A percentile compares a stretch with the other conserved stretches of the same genome.
Evolutionary conservation across 2,329 filamentous ascomycete genomes (phyloP).

Genomic region (Trichoderma simmonsii): DNA sequence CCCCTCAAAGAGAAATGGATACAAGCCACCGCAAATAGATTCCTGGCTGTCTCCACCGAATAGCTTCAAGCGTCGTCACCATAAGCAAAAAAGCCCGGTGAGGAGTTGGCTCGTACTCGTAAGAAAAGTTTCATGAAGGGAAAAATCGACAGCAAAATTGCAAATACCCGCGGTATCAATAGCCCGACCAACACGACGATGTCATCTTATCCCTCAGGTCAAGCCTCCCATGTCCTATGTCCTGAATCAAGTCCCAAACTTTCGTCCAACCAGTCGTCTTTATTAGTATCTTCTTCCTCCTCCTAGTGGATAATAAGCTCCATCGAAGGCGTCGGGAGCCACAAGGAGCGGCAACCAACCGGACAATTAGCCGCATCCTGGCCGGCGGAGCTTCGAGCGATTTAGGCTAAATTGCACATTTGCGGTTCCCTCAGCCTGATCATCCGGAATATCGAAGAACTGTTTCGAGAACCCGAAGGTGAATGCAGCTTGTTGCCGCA

Average conservation of each 20-base stretch:
- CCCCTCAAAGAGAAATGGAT: not conserved
- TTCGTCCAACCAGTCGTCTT: not conserved
- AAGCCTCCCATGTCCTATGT: not conserved
- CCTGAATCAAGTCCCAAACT: slow-evolving; percentile 10
- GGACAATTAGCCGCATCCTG: slow-evolving; percentile 18
- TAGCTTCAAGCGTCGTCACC: not conserved
- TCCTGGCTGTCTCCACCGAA: slow-evolving; percentile 1
- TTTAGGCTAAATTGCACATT: slow-evolving; percentile 13
- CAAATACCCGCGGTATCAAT: slow-evolving; percentile 3
- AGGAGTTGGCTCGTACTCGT: not conserved
- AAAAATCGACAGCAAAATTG: not conserved
- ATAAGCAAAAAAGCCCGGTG: not conserved
- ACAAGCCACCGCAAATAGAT: slow-evolving; percentile 8
- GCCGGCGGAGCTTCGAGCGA: not conserved
- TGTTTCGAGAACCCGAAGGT: not conserved
- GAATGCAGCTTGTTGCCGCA: not conserved
- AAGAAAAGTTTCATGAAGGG: not conserved
- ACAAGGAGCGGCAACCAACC: slow-evolving; percentile 12
- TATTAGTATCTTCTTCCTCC: not conserved
- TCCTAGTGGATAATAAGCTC: slow-evolving; percentile 3
- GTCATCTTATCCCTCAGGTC: not conserved
- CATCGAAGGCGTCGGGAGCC: not conserved
- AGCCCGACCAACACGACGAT: not conserved
- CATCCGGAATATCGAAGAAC: slow-evolving; percentile 14
- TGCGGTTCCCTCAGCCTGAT: slow-evolving; percentile 8